A percentile compares a stretch with the other conserved stretches of the same genome.
These are phyloP conservation scores for Rubroshorea leprosula DNA, from an alignment of 345 rosid species.

Conservation along the genomic window DNA sequence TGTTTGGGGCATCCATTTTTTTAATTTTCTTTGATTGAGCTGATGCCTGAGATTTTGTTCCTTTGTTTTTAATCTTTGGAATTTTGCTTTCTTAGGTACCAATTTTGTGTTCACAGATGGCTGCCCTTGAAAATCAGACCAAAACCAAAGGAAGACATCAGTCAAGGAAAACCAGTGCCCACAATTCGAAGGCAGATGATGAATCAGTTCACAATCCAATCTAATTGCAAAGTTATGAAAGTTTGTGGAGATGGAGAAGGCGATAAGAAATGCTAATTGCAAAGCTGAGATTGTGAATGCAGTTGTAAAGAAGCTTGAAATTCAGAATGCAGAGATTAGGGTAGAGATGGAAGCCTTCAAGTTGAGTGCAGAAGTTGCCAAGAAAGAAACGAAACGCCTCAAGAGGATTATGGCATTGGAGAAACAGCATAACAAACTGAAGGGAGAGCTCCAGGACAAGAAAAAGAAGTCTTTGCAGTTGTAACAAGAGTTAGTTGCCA, in stretches of 20 bases:
- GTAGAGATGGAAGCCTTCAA: not conserved
- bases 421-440: not conserved
- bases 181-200: no score
- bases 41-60: no score
- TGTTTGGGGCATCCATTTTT: no score
- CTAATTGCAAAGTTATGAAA: no score
- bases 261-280: not conserved
- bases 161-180: no score
- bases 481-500: not conserved
- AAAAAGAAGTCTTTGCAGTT: not conserved
- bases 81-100: no score
- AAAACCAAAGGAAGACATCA: no score
- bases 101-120: no score
- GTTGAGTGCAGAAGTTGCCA: not conserved
- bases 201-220: no score
- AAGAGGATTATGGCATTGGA: not conserved
- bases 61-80: no score
- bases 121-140: no score
- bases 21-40: no score
- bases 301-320: not conserved
- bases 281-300: not conserved
- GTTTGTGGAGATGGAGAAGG: not conserved
- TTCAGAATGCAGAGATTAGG: not conserved
- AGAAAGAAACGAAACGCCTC: not conserved
- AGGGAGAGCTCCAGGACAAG: not conserved